Evolutionary conservation across 1,139 yeast species (phyloP), one percentile per base, ranked within the genome.

Genomic region (Nakaseomyces kungkrabaensis): DNA sequence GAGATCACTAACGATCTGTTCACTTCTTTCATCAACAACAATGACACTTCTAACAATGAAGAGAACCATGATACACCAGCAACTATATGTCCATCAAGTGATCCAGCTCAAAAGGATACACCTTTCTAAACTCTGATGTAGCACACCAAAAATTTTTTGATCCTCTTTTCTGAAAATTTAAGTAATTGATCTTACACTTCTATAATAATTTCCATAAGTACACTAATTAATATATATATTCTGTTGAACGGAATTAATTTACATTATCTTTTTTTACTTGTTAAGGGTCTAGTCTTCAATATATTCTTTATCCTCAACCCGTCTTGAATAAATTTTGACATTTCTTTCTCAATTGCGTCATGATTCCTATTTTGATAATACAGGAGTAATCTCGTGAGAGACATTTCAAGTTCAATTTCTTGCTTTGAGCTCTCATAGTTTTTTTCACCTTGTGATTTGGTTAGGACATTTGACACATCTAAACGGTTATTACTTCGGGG

Each of bases 1-100:
- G 49, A 43, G 29, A 37, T 31, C 13, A 37, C 45, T 9, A 42
- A 43, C 11, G 47, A 43, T 13, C 25, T 47, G 22, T 43, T 34
- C 24, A 37, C 44, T 40, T 46, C 44, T 5, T 32, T 46, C 37
- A 46, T 45, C 4, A 27, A 34, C 11, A 27, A 45, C n/a, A 27
- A 45, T 27, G 38, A 36, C 10, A 25, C 13, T 5, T 27, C 34
- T 17, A 33, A 11, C 10, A 32, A 31, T 9, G 37, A 31, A 43
- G 31, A 9, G 17, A 43, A 33, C 17, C 46, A 32, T 13, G 46
- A 33, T 13, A 43, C 46, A 2, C 37, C 46, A 17, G 37, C 46
- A 43, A 43, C 46, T 6, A 33, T 32, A 11, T 43, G 37, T 24
- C 46, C 37, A 17, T 17, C 46, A 7, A 32, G 46, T 25, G 37